These are phyloP conservation scores for Acanthamoeba healyi DNA, from an alignment of 208 protist genomes.

Conservation along the genomic window DNA sequence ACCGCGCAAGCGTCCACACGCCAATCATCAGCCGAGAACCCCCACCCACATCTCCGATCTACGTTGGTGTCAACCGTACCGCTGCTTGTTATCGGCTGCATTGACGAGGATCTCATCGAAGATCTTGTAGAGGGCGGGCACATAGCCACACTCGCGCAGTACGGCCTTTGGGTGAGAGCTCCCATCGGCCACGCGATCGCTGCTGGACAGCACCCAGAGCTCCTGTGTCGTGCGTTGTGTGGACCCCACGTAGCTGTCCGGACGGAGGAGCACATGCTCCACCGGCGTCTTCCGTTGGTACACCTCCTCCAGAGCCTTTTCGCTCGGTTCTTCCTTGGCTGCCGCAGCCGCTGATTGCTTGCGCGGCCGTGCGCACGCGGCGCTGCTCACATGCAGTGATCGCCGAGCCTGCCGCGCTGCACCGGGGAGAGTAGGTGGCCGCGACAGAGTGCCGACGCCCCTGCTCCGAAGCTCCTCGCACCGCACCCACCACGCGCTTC, in stretches of 20 bases:
- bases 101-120: slow-evolving; percentile 99
- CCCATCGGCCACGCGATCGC: neutral
- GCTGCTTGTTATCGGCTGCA: slow-evolving; percentile 99
- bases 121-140: slow-evolving; percentile 99
- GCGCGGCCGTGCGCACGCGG: no score
- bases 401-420: no score
- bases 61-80: no score
- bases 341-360: no score
- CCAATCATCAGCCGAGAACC: no score
- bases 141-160: slow-evolving; percentile 95
- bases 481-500: no score
- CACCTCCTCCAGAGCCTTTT: slow-evolving; percentile 45
- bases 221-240: slow-evolving; percentile 89
- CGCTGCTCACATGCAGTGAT: no score
- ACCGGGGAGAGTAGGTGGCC: no score
- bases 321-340: neutral
- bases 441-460: no score
- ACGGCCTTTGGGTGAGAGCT: neutral
- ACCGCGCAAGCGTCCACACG: neutral
- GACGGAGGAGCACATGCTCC: slow-evolving; percentile 98
- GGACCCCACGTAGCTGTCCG: slow-evolving; percentile 99
- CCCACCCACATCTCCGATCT: no score
- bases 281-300: slow-evolving; percentile 98
- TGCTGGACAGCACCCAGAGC: slow-evolving; percentile 94
- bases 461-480: no score